Conservation (phyloP, 164 flowering plant genomes). For the Chimonanthus praecox region DNA sequence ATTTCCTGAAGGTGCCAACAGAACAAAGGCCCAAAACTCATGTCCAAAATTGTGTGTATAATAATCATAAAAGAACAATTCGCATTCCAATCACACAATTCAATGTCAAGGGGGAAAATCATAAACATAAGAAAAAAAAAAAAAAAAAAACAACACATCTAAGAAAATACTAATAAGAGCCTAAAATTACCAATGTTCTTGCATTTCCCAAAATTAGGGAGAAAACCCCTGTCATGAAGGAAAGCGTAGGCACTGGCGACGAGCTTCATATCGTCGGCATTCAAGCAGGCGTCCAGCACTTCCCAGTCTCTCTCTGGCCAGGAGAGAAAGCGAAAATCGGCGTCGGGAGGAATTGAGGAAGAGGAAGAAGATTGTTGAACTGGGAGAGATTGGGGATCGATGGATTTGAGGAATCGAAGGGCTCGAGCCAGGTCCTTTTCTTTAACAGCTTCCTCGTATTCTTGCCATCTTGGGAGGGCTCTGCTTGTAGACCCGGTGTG, state of each 20-base stretch:
- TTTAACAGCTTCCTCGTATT: conserved; percentile 89
- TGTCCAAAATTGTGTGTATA: neutral
- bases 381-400: conserved; percentile 21
- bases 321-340: conserved; percentile 1
- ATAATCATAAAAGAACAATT: neutral
- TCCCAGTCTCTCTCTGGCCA: conserved; percentile 67
- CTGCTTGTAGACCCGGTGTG: neutral
- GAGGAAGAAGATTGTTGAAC: conserved; percentile 5
- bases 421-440: conserved; percentile 79
- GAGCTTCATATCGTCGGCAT: conserved; percentile 92
- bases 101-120: neutral
- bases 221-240: conserved; percentile 61
- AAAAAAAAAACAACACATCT: neutral
- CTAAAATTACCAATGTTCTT: conserved; percentile 54
- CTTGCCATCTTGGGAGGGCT: conserved; percentile 35
- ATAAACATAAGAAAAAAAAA: neutral
- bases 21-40: neutral
- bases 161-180: neutral
- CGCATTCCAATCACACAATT: neutral
- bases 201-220: conserved; percentile 84
- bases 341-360: conserved; percentile 1
- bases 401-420: conserved; percentile 51
- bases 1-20: too few species aligned
- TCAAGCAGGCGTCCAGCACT: conserved; percentile 81
- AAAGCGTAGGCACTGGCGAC: conserved; percentile 65